Evolutionary conservation across 148 eudicot genomes (phyloP), one percentile per base, ranked within the genome.

Genomic region (Camellia lanceoleosa): DNA sequence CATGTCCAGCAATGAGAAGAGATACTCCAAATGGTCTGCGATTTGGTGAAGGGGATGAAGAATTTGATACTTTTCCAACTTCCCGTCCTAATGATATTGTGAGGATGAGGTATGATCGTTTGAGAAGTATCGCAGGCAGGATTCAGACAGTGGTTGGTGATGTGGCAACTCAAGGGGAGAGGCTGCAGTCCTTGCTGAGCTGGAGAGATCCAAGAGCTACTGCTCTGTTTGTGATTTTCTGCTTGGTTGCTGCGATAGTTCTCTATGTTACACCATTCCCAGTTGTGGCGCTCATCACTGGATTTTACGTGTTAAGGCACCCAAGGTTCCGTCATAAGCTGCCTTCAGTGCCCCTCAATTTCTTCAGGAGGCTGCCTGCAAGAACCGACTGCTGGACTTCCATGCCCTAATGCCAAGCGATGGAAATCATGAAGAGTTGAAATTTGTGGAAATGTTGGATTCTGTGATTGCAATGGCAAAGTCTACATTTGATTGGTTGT

Each of bases 331-430:
- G 77, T n/a, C 77, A 80, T 56, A 80, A 73, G 63, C 82, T 80
- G 43, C 82, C 82, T 6, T 80, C 82, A 3, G 82, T 80, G 77
- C 82, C 82, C 5, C 77, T 80, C 51, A 80, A 80, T 80, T 72
- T 80, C 82, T 80, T 80, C 64, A 62, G 82, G 42, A 80, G 82
- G 77, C 62, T 80, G 52, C 77, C 82, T 3, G 77, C 82, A 13
- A 62, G 82, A 66, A 80, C 99, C 47, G 99, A 97, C 84, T 92
- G 93, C 88, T 97, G 70, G 99, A 97, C 75, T 97, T 97, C 80
- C 98, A 94, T 88, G 97, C 98, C 74, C 90, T 97, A 85, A 89
- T 97, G 87, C 98, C 99, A 62, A 94, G 86, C 80, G 95, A 97
- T 85, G 92, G 94, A 62, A 92, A 89, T 76, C 84, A 84, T 80